A percentile compares a stretch with the other conserved stretches of the same genome.
Conservation (phyloP, 2,329 filamentous ascomycete species). For the Amylocarpus encephaloides region DNA sequence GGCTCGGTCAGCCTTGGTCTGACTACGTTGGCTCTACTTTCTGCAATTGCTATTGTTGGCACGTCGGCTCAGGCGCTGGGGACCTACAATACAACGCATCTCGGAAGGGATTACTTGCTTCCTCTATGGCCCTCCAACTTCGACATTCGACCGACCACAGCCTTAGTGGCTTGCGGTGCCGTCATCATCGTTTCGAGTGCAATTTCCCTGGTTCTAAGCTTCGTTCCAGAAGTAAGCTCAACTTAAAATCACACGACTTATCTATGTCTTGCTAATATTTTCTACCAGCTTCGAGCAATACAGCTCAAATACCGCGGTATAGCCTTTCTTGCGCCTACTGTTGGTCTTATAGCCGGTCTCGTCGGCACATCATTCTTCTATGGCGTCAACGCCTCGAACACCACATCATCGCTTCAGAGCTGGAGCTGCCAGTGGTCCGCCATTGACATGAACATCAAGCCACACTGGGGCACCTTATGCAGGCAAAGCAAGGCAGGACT, state of each 20-base stretch:
- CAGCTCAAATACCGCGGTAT: slow-evolving; percentile 17
- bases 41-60: slow-evolving; percentile 47
- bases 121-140: slow-evolving; percentile 53
- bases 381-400: slow-evolving; percentile 45
- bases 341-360: slow-evolving; percentile 42
- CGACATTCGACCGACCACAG: slow-evolving; percentile 49
- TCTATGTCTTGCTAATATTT: not conserved
- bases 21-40: slow-evolving; percentile 44
- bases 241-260: not conserved
- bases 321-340: slow-evolving; percentile 35
- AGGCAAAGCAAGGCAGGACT: slow-evolving; percentile 48
- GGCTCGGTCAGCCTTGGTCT: slow-evolving; percentile 42
- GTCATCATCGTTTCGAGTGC: slow-evolving; percentile 45
- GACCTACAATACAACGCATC: slow-evolving; percentile 49
- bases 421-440: slow-evolving; percentile 57
- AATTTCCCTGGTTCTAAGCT: slow-evolving; percentile 43
- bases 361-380: slow-evolving; percentile 53
- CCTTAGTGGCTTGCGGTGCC: slow-evolving; percentile 46
- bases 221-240: slow-evolving; percentile 43
- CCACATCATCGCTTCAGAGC: slow-evolving; percentile 50
- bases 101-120: slow-evolving; percentile 42
- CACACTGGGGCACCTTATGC: slow-evolving; percentile 52
- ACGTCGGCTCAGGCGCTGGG: slow-evolving; percentile 48
- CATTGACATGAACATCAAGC: slow-evolving; percentile 45
- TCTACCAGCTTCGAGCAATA: slow-evolving; percentile 36